A percentile compares a stretch with the other conserved stretches of the same genome.
Evolutionary conservation across 73 alveolate genomes (phyloP).

Genomic region (Symbiodinium pilosum): DNA sequence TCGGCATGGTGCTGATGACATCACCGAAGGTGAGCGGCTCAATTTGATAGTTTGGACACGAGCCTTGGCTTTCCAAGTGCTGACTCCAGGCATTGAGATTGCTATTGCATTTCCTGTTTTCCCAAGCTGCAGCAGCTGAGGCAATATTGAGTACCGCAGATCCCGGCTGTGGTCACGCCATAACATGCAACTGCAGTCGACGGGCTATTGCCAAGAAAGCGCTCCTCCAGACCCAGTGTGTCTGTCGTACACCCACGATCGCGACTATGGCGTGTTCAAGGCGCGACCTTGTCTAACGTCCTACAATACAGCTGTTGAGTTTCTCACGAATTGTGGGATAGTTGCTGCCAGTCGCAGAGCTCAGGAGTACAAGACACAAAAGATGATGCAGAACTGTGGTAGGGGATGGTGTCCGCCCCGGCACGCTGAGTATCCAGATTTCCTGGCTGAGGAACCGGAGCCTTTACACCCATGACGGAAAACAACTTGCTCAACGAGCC

Average conservation of each 20-base stretch:
- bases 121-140: background rate
- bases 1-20: conserved; percentile 94
- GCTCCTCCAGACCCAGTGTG: conserved; percentile 88
- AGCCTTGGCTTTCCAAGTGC: background rate
- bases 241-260: conserved; percentile 75
- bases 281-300: background rate
- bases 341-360: too few species aligned
- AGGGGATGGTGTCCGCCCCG: conserved; percentile 91
- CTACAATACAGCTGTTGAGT: too few species aligned
- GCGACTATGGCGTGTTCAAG: conserved; percentile 91
- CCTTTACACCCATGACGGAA: background rate
- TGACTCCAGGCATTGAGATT: background rate
- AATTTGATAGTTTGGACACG: conserved; percentile 92
- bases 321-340: too few species aligned
- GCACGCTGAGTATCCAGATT: conserved; percentile 65
- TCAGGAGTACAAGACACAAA: conserved; percentile 44
- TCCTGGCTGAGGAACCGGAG: conserved; percentile 38
- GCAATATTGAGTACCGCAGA: conserved; percentile 60
- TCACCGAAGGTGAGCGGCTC: conserved; percentile 85
- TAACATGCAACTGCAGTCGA: conserved; percentile 40
- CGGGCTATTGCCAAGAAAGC: conserved; percentile 56
- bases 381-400: conserved; percentile 52
- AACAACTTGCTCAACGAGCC: too few species aligned
- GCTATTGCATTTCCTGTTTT: background rate
- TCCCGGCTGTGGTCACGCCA: conserved; percentile 52